Evolutionary conservation across 345 rosid species (phyloP).

Genomic region (Carallia pectinifolia): DNA sequence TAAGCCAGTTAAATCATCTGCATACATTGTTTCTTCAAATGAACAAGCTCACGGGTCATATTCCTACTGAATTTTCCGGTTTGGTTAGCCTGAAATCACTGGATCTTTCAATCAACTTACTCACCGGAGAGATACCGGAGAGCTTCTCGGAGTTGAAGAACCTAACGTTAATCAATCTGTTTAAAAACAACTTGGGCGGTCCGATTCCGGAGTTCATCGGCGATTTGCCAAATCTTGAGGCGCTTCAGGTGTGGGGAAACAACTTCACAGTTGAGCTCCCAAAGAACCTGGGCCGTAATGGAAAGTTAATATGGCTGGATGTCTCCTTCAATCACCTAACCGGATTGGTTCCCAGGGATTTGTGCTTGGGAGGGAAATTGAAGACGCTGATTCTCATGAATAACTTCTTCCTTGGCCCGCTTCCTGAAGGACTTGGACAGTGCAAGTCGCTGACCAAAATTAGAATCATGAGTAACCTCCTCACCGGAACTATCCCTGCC

Average conservation of each 20-base stretch:
- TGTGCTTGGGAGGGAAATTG: conserved; percentile 65
- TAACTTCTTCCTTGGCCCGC: conserved; percentile 68
- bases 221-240: conserved; percentile 64
- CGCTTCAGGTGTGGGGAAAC: conserved; percentile 70
- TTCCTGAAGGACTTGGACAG: conserved; percentile 64
- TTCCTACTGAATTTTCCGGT: conserved; percentile 71
- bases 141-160: conserved; percentile 46
- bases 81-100: conserved; percentile 63
- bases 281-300: conserved; percentile 62
- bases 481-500: conserved; percentile 63
- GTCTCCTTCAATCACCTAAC: conserved; percentile 69
- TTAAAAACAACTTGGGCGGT: conserved; percentile 63
- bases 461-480: conserved; percentile 50
- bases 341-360: conserved; percentile 59
- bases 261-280: conserved; percentile 70
- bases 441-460: conserved; percentile 61
- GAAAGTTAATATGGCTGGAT: conserved; percentile 55
- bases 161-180: conserved; percentile 59
- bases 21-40: conserved; percentile 68
- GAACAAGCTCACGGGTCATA: conserved; percentile 63
- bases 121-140: conserved; percentile 75
- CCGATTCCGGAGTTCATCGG: conserved; percentile 63
- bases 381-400: conserved; percentile 52
- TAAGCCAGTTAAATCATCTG: conserved; percentile 54
- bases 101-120: conserved; percentile 60